Base-by-base conservation (phyloP, 495 filamentous ascomycete genomes). In the Penicillium simplicissimum region DNA sequence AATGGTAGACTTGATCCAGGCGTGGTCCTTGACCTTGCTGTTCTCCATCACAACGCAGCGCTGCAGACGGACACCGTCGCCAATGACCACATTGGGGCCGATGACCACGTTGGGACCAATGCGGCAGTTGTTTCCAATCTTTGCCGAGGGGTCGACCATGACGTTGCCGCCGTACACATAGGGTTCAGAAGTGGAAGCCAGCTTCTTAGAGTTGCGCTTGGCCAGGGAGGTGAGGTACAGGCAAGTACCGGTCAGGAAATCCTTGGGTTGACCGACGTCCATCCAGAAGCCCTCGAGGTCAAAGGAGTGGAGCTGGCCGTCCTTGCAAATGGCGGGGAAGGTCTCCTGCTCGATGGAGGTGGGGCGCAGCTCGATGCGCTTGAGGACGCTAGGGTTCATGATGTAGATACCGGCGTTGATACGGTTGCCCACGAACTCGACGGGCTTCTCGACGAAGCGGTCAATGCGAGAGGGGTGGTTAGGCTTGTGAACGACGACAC, bases 381-480 rank as follows among this genome's bases (percentile, higher is more conserved):
- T 79, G 47, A 99, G 84, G 19, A 98, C 91, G 54, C 87, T 90
- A 37, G 93, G 91, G 83, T 97, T 99, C 68, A 99, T 83, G 73
- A 99, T 96, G 83, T 99, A 99, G 74, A 99, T 91, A 79, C 95
- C 95, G 67, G 95, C 95, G 69, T 99, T 99, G 85, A 99, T 99
- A 58, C 95, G 90, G 82, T 99, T 99, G 68, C 95, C 95, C 53
- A 99, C 95, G 78, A 97, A 99, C 76, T 99, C 91, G 67, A 98
- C 93, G 38, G 95, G 95, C 82, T 99, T 99, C 84, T 99, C 95
- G 59, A 99, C 95, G 81, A 99, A 99, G 60, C 95, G 91, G 80
- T 99, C 95, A 76, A 99, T 98, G 68, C 91, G 88, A 15, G 92
- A 90, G 36, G 92, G 78, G 76, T 97, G 92, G 79, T 86, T 88